Evolutionary conservation across 2,329 filamentous ascomycete genomes (phyloP).

Genomic region (Cyanodermella asteris): DNA sequence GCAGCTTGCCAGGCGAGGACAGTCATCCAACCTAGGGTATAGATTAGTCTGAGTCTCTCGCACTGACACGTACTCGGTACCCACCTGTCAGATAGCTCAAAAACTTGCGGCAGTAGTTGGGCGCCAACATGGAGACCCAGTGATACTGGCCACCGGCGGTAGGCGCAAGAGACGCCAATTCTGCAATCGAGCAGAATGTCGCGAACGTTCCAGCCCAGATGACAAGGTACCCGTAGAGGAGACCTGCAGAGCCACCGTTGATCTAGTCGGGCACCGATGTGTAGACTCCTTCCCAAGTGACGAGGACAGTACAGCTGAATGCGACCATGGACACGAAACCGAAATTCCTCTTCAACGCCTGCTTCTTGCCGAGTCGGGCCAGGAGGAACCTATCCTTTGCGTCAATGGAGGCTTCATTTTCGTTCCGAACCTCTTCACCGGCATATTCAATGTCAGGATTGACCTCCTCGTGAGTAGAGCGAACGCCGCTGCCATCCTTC

Average conservation of each 20-base stretch:
- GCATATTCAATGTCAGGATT: too few relatives aligned
- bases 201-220: background rate
- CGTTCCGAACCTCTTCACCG: too few relatives aligned
- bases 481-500: too few relatives aligned
- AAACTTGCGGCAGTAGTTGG: slow-evolving; percentile 16
- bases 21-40: slow-evolving; percentile 6
- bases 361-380: slow-evolving; percentile 23
- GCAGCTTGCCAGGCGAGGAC: slow-evolving; percentile 1
- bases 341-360: slow-evolving; percentile 23
- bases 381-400: slow-evolving; percentile 17
- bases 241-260: background rate
- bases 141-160: slow-evolving; percentile 24
- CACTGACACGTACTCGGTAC: slow-evolving; percentile 1
- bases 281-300: slow-evolving; percentile 18
- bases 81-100: slow-evolving; percentile 6
- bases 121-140: slow-evolving; percentile 24
- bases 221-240: background rate
- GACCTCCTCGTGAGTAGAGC: too few relatives aligned
- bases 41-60: slow-evolving; percentile 10
- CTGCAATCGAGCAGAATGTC: background rate
- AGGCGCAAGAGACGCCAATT: slow-evolving; percentile 12
- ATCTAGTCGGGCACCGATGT: background rate
- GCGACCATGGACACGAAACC: slow-evolving; percentile 22
- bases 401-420: too few relatives aligned
- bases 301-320: slow-evolving; percentile 21